These are phyloP conservation scores for Phyllosticta capitalensis DNA, from an alignment of 2,329 filamentous ascomycete species.

Conservation along the genomic window DNA sequence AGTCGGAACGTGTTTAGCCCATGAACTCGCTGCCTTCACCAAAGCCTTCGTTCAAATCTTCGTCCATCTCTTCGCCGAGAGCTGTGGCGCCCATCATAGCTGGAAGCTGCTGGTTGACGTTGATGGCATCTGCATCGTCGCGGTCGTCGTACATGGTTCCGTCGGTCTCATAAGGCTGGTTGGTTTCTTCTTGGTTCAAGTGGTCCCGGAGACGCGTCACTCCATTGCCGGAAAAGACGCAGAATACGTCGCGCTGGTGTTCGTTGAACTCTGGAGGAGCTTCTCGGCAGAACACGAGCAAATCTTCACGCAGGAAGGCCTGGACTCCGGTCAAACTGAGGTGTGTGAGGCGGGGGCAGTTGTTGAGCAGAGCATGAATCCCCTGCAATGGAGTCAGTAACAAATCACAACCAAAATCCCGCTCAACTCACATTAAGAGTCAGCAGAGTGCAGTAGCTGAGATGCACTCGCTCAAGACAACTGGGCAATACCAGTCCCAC, in stretches of 20 bases:
- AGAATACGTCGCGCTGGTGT: slow-evolving; percentile 91
- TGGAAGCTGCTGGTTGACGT: slow-evolving; percentile 27
- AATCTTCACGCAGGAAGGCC: slow-evolving; percentile 77
- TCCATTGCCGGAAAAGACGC: slow-evolving; percentile 86
- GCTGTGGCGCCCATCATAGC: slow-evolving; percentile 29
- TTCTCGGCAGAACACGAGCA: slow-evolving; percentile 75
- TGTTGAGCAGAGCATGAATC: slow-evolving; percentile 80
- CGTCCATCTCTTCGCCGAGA: slow-evolving; percentile 33
- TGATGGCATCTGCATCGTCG: slow-evolving; percentile 22
- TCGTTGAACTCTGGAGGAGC: slow-evolving; percentile 91
- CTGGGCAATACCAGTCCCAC: slow-evolving; percentile 53
- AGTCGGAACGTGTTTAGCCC: slow-evolving; percentile 14
- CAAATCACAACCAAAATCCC: neutral
- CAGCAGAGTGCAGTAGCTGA: slow-evolving; percentile 86
- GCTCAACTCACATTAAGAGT: slow-evolving; percentile 60
- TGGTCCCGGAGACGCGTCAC: slow-evolving; percentile 69
- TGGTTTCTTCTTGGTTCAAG: slow-evolving; percentile 47
- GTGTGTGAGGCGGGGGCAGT: slow-evolving; percentile 86
- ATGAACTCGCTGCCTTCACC: slow-evolving; percentile 38
- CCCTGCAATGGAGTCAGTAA: slow-evolving; percentile 50
- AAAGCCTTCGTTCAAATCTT: slow-evolving; percentile 37
- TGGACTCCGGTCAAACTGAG: slow-evolving; percentile 88
- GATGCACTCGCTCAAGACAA: slow-evolving; percentile 79
- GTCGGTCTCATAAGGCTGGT: slow-evolving; percentile 21
- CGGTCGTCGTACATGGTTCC: slow-evolving; percentile 16